Conservation (phyloP, 345 rosid genomes). For the Salix udensis region DNA sequence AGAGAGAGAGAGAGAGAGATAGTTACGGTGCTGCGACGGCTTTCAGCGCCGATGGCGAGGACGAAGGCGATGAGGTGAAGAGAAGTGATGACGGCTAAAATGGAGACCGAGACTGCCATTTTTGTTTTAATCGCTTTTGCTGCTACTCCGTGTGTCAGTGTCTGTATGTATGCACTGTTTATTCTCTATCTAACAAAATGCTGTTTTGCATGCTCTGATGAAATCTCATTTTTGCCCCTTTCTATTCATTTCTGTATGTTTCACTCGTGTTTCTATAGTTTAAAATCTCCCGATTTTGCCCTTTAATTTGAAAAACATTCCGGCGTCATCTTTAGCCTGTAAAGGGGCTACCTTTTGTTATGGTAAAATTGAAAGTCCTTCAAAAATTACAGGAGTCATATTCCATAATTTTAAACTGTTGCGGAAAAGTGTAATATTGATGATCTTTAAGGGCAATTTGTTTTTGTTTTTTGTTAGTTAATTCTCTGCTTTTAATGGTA, state of each 20-base stretch:
- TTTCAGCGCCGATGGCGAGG: conserved; percentile 91
- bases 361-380: too few relatives aligned
- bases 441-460: neutral
- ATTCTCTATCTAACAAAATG: neutral
- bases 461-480: neutral
- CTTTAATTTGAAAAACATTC: neutral
- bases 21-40: conserved; percentile 86
- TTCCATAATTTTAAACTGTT: neutral
- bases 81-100: conserved; percentile 48
- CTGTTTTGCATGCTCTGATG: neutral
- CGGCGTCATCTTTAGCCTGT: neutral
- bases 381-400: too few relatives aligned
- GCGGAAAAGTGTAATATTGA: neutral
- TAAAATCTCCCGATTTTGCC: neutral
- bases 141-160: neutral
- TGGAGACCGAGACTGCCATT: conserved; percentile 70
- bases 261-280: conserved; percentile 3
- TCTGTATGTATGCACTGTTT: neutral
- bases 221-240: neutral
- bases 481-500: neutral
- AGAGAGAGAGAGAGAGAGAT: conserved; percentile 9
- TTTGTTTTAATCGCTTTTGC: neutral
- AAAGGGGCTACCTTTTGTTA: neutral
- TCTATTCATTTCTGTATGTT: neutral
- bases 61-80: conserved; percentile 91